Evolutionary conservation across 2,329 filamentous ascomycete genomes (phyloP), one percentile per base, ranked within the genome.

Genomic region (Fusarium nisikadoi): DNA sequence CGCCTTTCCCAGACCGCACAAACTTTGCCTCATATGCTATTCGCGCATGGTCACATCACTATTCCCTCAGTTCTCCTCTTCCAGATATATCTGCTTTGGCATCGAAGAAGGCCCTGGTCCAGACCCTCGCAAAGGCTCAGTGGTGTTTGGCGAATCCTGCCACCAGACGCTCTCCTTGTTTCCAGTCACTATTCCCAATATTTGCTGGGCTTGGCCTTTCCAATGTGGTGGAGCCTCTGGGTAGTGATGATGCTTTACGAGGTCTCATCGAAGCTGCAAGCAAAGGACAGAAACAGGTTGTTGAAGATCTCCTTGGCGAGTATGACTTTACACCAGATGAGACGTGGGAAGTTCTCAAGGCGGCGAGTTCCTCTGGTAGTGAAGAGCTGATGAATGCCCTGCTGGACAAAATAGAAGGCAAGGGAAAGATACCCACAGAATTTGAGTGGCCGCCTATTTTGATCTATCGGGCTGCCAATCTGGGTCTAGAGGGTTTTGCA

Each of bases 11-110:
- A 17, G 55, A 61, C 23, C 62, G 65, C 20, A 41, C 42, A 0
- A 68, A 62, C 5, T 38, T 68, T 13, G n/a, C 23, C 0, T 67
- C 65, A 4, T 67, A 62, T n/a, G 43, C 55, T 23, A 38, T 68
- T 4, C 62, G 56, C 8, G 62, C 65, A 7, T 68, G 55, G 62
- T 8, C 55, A 16, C 50, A 68, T 25, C 65, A 67, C 17, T 68
- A 39, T 17, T 36, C 33, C 29, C 33, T 62, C 8, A 23, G 39
- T 17, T 56, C 35, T 0, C 19, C 42, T 7, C 25, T 43, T 12
- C 62, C 50, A 2, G 41, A 67, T 1, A 20, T 68, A 14, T 50
- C 49, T 5, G 13, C 1, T 0, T 5, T 41, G 4, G 41, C 38
- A 10, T 66, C 52, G 0, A 25, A 65, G 19, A 11, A 35, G 4